Conservation (phyloP, 306 rosid genomes). For the Cicer pinnatifidum region DNA sequence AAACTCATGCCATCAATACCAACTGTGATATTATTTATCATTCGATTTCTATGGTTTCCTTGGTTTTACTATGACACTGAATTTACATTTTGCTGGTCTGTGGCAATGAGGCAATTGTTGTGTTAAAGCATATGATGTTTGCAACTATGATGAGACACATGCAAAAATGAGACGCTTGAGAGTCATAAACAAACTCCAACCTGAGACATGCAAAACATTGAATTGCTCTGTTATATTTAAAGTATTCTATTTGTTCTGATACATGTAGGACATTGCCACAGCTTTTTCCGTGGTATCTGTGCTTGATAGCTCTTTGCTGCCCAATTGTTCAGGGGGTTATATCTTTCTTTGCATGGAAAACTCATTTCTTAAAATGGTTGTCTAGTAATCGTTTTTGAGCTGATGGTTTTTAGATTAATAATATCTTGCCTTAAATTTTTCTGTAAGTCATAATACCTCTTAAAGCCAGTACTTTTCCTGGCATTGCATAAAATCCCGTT, state of each 20-base stretch:
- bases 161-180: too few species aligned
- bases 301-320: neutral
- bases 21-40: neutral
- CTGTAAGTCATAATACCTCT: neutral
- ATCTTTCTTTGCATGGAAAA: neutral
- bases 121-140: conserved; percentile 6
- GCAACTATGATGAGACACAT: neutral
- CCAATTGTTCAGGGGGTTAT: neutral
- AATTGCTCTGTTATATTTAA: conserved; percentile 4
- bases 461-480: conserved; percentile 4
- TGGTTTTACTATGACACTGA: conserved; percentile 22
- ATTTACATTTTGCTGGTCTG: conserved; percentile 16
- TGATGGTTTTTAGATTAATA: neutral
- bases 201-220: neutral
- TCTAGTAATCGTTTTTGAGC: conserved; percentile 19
- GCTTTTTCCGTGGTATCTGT: conserved; percentile 5
- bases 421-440: conserved; percentile 3
- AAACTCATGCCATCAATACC: conserved; percentile 22
- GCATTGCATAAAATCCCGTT: conserved; percentile 20
- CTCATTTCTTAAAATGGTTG: neutral
- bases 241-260: conserved; percentile 3
- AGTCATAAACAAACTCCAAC: neutral
- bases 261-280: neutral
- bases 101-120: conserved; percentile 1
- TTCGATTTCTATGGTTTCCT: conserved; percentile 31